phyloP scores from a whole-genome alignment of 306 rosid species.

The Gillenia trifoliata region DNA sequence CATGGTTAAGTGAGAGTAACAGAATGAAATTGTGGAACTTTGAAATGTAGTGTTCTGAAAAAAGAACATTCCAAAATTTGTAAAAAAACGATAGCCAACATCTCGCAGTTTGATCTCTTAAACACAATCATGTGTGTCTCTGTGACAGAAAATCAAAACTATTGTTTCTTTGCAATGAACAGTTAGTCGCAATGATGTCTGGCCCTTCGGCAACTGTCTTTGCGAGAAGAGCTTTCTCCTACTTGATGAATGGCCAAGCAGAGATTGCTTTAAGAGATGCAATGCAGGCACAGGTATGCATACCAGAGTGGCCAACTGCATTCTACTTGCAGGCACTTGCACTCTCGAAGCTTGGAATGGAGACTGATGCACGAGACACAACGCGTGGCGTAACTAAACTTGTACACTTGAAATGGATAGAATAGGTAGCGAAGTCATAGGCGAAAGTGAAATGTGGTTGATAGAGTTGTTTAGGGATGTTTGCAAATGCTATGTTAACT shows the following conservation, averaged over 20 bases:
- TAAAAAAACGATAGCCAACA: not conserved
- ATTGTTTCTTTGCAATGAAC: conserved; percentile 19
- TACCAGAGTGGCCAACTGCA: conserved; percentile 96
- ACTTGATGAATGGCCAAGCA: conserved; percentile 77
- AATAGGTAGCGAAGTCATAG: not conserved
- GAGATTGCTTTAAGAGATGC: conserved; percentile 88
- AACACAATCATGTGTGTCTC: not conserved
- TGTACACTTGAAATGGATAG: not conserved
- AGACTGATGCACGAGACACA: conserved; percentile 87
- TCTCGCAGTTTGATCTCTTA: not conserved
- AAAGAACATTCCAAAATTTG: not conserved
- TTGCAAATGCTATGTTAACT: not conserved
- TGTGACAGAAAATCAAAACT: not conserved
- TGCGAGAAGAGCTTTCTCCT: conserved; percentile 81
- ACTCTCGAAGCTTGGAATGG: conserved; percentile 94
- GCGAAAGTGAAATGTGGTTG: conserved; percentile 3
- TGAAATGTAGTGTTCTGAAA: not conserved
- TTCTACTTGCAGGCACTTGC: conserved; percentile 94
- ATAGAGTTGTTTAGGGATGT: not conserved
- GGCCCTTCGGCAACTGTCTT: conserved; percentile 80
- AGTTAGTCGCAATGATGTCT: conserved; percentile 79
- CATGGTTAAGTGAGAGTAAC: not conserved
- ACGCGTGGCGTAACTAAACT: conserved; percentile 66
- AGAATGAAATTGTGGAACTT: not conserved
- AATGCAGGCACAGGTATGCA: conserved; percentile 95